Base-by-base conservation (phyloP, 305 asterid genomes). In the Fraxinus sp. region DNA sequence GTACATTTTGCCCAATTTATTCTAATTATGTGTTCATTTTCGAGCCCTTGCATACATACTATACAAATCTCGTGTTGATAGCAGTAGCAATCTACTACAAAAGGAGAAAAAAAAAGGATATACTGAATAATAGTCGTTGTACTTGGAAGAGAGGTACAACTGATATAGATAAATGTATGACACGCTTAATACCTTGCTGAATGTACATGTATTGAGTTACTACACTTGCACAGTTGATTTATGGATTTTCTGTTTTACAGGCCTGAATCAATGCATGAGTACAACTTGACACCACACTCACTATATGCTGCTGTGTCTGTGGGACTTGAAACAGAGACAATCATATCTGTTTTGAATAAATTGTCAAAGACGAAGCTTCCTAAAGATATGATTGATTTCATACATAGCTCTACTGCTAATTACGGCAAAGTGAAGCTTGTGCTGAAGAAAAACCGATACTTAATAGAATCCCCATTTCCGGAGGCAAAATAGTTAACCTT, bases 201-300 rank as follows among this genome's bases (percentile, higher is more conserved):
- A 64, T 68, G n/a, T 68, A 11, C 16, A 68, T 28, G 37, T 68
- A 68, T 70, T 28, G 39, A 70, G 41, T n/a, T 30, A 28, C 20
- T 28, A 28, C 37, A 68, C 37, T 68, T 68, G 74, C 74, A 62
- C 35, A 22, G 72, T 62, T 62, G 74, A 16, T 76, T 85, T 36
- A 78, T 82, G 66, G 62, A 16, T 80, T 37, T 49, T 37, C 28
- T 87, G 79, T 81, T 83, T 80, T 78, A 79, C 87, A 94, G 99
- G 92, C 98, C 99, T 13, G 99, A 94, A 86, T 94, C 98, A 10
- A 95, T 95, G 98, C 99, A 95, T 55, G 97, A 95, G 91, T 94
- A 95, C 91, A 95, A 92, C 89, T 91, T 95, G 91, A 94, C 99
- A 3, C 98, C 98, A 5, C 99, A 95, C 88, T 95, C 99, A 5